Evolutionary conservation across 2,329 filamentous ascomycete species (phyloP), one percentile per base, ranked within the genome.

Genomic region (Fusarium continuum): DNA sequence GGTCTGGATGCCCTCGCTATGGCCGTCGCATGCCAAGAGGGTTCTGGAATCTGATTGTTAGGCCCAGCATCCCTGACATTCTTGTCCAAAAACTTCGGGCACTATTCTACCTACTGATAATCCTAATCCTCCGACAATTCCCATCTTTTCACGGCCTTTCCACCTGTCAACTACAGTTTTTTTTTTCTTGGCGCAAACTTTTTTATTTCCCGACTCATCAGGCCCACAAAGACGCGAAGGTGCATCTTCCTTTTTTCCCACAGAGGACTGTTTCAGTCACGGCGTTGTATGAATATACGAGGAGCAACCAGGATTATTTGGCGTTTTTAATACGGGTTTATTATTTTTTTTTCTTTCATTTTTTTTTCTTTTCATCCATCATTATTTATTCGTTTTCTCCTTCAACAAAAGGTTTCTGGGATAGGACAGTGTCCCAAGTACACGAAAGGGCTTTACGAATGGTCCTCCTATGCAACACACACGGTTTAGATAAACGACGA

Each of bases 1-100:
- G 83, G 83, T 17, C 78, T 86, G 6, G 83, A 86, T 61, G 80
- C 83, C 8, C 74, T 86, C 17, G 84, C 83, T 40, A 79, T 83
- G 76, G 84, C 82, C 19, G 78, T 84, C 13, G 83, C 82, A 20
- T 83, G 81, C 61, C 81, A 84, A 69, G 80, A 83, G 65, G 78
- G 78, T 38, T 68, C 72, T 48, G 67, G 65, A 47, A 28, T 52
- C 34, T 66, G 52, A 67, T 49, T 50, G n/a, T 41, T 38, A 31
- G 36, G n/a, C 5, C 26, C 17, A 22, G 36, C 43, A 45, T 22
- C 43, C 43, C 28, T 40, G 49, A 32, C 36, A 46, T 40, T 39
- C 31, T 34, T 26, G 13, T 20, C 22, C 8, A 38, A 44, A 38
- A 49, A 43, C 41, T 38, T 47, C 36, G 19, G 35, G 50, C 29